Evolutionary conservation across 1,284 basidiomycete genomes (phyloP).

Genomic region (Sanguinoderma infundibulare): DNA sequence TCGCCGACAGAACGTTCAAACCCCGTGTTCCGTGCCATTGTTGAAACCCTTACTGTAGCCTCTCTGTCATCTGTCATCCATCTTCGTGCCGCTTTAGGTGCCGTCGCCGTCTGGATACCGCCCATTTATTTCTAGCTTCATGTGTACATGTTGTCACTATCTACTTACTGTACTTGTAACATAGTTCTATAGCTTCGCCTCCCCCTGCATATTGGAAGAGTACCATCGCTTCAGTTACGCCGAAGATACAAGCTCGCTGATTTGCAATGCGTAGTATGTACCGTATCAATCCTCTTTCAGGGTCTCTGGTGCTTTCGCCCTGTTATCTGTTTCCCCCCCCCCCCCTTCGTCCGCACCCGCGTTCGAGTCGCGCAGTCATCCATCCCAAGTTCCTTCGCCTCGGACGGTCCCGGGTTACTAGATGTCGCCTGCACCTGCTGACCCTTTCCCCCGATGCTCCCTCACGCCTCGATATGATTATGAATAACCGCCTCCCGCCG

Average conservation of each 20-base stretch:
- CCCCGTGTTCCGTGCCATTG: background rate
- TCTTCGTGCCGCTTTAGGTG: no score
- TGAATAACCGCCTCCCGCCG: background rate
- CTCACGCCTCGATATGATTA: background rate
- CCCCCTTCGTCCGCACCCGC: background rate
- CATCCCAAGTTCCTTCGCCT: background rate
- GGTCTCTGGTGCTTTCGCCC: background rate
- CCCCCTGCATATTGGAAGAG: background rate
- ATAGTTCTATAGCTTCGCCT: background rate
- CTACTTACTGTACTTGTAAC: conserved; percentile 1
- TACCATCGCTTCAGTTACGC: background rate
- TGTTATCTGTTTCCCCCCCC: background rate
- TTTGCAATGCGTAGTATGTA: background rate
- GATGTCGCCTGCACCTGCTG: background rate
- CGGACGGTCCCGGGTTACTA: background rate
- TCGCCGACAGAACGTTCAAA: background rate
- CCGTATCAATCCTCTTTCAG: background rate
- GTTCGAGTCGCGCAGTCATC: background rate
- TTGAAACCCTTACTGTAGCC: background rate
- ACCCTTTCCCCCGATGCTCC: background rate
- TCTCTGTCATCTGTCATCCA: background rate
- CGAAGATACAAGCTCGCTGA: background rate
- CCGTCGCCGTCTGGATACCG: background rate
- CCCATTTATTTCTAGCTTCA: background rate
- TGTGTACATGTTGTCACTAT: background rate